Conservation (phyloP, 352 stramenopile species). For the Plasmopara muralis region DNA sequence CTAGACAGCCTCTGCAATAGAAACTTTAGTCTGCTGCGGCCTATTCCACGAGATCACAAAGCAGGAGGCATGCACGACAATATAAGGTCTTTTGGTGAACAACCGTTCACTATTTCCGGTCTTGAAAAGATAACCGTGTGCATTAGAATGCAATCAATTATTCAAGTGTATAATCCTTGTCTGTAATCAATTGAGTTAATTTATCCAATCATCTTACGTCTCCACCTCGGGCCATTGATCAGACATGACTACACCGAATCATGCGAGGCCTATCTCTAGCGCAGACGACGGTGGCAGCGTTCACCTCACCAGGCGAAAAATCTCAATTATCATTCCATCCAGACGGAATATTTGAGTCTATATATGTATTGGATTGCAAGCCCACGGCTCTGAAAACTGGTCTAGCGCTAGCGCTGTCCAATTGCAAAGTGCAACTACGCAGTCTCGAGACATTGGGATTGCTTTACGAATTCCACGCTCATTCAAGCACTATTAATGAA, state of each 20-base stretch:
- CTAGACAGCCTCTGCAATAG: too few relatives aligned
- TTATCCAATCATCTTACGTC: too few relatives aligned
- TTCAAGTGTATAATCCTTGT: too few relatives aligned
- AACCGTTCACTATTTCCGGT: too few relatives aligned
- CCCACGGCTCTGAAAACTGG: slow-evolving; percentile 49
- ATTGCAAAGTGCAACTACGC: slow-evolving; percentile 58
- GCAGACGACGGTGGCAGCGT: slow-evolving; percentile 67
- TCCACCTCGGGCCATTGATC: too few relatives aligned
- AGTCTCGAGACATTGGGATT: slow-evolving; percentile 62
- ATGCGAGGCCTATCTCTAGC: slow-evolving; percentile 35
- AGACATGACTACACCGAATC: not conserved
- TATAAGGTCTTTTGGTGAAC: too few relatives aligned
- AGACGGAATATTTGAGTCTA: slow-evolving; percentile 72
- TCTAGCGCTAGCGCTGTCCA: slow-evolving; percentile 62
- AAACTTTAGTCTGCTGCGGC: too few relatives aligned
- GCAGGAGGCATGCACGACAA: too few relatives aligned
- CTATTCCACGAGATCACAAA: too few relatives aligned
- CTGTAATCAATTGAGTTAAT: too few relatives aligned
- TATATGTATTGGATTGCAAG: slow-evolving; percentile 80
- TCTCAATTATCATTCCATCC: slow-evolving; percentile 31
- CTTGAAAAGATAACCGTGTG: too few relatives aligned
- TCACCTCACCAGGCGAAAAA: slow-evolving; percentile 26
- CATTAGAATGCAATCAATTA: too few relatives aligned
- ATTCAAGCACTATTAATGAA: slow-evolving; percentile 77
- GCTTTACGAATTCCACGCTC: slow-evolving; percentile 61